Base-by-base conservation (phyloP, 2,329 filamentous ascomycete genomes). In the Aspergillus ochraceus region DNA sequence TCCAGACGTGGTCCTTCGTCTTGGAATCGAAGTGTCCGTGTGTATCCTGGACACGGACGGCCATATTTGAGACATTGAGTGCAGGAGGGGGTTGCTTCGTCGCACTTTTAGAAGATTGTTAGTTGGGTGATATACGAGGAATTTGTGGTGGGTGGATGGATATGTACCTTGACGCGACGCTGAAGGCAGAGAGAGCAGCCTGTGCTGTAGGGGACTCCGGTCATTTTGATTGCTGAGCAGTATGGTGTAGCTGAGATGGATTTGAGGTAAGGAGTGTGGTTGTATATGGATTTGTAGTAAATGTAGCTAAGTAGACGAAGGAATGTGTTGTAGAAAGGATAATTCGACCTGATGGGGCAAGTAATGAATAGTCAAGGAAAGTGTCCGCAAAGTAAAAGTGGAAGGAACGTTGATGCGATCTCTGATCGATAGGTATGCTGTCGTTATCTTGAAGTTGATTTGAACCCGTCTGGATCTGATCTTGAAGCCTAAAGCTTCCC, bases 81-180 rank as follows among this genome's bases (percentile, higher is more conserved):
- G 60, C 73, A 76, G 55, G 67, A 70, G 11, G 80, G 81, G 11
- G 72, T 74, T 22, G 63, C 69, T 66, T 81, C 75, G 65, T 83
- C 81, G 61, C 81, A 83, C 71, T 80, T 58, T 42, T 36, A 17
- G 32, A 2, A 17, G 11, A 10, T 58, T 50, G 46, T 55, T 47
- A 54, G 30, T 26, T 6, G 9, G 50, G 14, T 29, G 24, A 12
- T 22, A 64, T 49, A 4, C 32, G 19, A 10, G 19, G 10, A 24
- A 10, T 8, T 17, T 2, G 32, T 17, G 5, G 47, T n/a, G 17
- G 26, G 42, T 5, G 14, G 14, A 36, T 11, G 36, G 32, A 12
- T 36, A 36, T 67, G 68, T 55, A 71, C 74, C 68, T 74, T 77
- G 54, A 79, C 73, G 22, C 74, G 73, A 58, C 76, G 70, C 61